Evolutionary conservation across 2,329 filamentous ascomycete species (phyloP).

Genomic region (Colletotrichum sidae): DNA sequence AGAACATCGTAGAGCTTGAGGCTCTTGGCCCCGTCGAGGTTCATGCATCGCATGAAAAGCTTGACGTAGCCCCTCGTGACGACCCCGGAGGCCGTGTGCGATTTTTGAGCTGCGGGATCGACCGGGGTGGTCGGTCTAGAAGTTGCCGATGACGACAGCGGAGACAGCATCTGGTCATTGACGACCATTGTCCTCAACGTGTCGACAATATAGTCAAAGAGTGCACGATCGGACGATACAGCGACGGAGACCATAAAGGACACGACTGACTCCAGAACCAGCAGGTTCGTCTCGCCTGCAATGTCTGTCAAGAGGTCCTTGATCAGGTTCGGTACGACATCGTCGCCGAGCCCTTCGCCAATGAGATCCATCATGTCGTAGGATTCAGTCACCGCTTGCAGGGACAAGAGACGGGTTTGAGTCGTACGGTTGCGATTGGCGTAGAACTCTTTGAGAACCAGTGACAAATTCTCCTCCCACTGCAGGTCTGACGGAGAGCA

Average conservation of each 20-base stretch:
- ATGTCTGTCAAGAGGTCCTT: conserved; percentile 71
- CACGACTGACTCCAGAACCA: conserved; percentile 73
- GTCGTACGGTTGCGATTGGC: conserved; percentile 70
- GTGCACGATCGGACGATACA: conserved; percentile 65
- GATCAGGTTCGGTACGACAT: conserved; percentile 69
- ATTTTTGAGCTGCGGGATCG: conserved; percentile 41
- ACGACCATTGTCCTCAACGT: conserved; percentile 63
- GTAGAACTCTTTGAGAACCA: conserved; percentile 73
- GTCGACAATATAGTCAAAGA: conserved; percentile 70
- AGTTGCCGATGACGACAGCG: conserved; percentile 47
- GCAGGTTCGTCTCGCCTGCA: conserved; percentile 70
- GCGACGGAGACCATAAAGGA: conserved; percentile 74
- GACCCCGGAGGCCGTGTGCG: conserved; percentile 74
- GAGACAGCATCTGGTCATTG: conserved; percentile 59
- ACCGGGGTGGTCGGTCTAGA: conserved; percentile 44
- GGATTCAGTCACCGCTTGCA: conserved; percentile 70
- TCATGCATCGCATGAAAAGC: conserved; percentile 81
- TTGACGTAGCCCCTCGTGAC: conserved; percentile 77
- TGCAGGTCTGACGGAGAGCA: conserved; percentile 77
- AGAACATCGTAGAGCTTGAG: conserved; percentile 71
- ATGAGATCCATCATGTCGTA: conserved; percentile 70
- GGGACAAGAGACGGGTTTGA: conserved; percentile 70
- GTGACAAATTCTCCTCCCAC: conserved; percentile 73
- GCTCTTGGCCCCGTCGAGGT: conserved; percentile 73
- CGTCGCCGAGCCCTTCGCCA: conserved; percentile 66